Evolutionary conservation across 768 basidiomycete genomes (phyloP), one percentile per base, ranked within the genome.

Genomic region (Fomitopsis serialis): DNA sequence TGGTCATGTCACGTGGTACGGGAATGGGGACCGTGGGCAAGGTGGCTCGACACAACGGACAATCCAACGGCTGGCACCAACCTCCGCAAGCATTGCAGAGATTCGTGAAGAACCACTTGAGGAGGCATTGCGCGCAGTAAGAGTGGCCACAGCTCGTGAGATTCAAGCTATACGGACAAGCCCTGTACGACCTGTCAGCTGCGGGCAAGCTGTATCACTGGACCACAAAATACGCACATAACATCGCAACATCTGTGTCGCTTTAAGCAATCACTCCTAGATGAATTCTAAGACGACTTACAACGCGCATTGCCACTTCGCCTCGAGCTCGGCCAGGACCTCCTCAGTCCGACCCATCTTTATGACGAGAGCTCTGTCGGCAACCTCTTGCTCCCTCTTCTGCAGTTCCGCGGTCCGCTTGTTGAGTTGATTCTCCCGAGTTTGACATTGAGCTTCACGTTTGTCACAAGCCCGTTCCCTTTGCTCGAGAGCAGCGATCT

Each of bases 91-190:
- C 72, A 45, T 70, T 71, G 66, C 87, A 84, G 25, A 86, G 68
- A 45, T 79, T 78, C 60, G 83, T 81, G 71, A 85, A 86, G 68
- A 81, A 80, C 81, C 83, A 84, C 61, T 79, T 80, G 27, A 87
- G 66, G 55, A 84, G 81, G 67, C 83, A 86, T 45, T 81, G 68
- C 27, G 80, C 78, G 62, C 84, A 87, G 61, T 83, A 87, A 3
- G 83, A 78, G 61, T 88, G 86, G 10, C 86, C 85, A 56, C 85
- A 87, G 37, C 71, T 68, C 13, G 70, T 72, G 17, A 81, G 78
- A 53, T 73, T 77, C 40, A 86, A 68, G 29, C 70, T 68, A 61
- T 82, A 82, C 8, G 86, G 85, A 56, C 75, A 74, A 2, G 83
- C 80, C 56, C 72, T 75, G 55, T 25, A 45, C 29, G 50, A 19